Conservation (phyloP, 257 asterid genomes). For the Craterostigma plantagineum region DNA sequence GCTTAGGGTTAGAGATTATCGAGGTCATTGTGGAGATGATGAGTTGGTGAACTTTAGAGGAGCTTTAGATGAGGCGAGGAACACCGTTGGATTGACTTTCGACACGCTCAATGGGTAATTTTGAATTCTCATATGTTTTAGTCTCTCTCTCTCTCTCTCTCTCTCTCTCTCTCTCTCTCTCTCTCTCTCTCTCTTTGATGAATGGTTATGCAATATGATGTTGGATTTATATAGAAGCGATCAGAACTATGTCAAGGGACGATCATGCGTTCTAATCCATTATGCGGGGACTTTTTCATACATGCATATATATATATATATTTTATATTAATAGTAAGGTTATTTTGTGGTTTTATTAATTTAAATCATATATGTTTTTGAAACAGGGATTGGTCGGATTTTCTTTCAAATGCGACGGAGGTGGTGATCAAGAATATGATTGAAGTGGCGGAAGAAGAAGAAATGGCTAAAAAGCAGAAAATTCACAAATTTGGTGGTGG, state of each 20-base stretch:
- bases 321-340: too few species aligned
- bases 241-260: too few species aligned
- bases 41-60: constrained; percentile 24
- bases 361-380: not conserved
- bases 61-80: constrained; percentile 59
- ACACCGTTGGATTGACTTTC: constrained; percentile 68
- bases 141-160: too few species aligned
- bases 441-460: constrained; percentile 43
- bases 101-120: constrained; percentile 45
- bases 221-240: too few species aligned
- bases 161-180: too few species aligned
- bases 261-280: too few species aligned
- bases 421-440: constrained; percentile 58
- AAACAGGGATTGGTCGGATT: constrained; percentile 64
- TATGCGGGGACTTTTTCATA: too few species aligned
- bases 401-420: constrained; percentile 38
- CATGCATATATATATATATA: too few species aligned
- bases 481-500: not conserved
- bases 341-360: too few species aligned
- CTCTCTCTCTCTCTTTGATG: too few species aligned
- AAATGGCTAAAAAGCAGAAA: not conserved
- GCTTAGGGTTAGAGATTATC: constrained; percentile 31
- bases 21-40: constrained; percentile 13
- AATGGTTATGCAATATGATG: too few species aligned
- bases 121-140: too few species aligned